Conservation (phyloP, 345 rosid species). For the Citropsis articulata region DNA sequence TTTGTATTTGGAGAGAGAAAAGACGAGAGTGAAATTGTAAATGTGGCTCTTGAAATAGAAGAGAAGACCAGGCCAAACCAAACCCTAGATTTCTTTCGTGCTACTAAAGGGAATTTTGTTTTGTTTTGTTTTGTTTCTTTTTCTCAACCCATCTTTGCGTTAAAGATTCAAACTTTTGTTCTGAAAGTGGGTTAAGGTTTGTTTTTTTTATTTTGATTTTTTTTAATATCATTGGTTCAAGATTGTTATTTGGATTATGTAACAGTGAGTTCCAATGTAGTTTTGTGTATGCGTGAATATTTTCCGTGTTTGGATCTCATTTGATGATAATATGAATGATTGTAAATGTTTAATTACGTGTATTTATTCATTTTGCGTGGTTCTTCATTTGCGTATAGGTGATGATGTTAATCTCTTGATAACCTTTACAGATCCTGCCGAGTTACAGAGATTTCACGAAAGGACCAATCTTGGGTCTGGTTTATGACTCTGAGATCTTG, state of each 20-base stretch:
- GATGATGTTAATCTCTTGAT: slow-evolving; percentile 22
- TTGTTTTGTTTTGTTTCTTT: neutral
- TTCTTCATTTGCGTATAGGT: slow-evolving; percentile 9
- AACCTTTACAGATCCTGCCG: slow-evolving; percentile 42
- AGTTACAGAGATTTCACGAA: slow-evolving; percentile 14
- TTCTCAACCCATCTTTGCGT: slow-evolving; percentile 25
- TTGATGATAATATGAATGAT: slow-evolving; percentile 6
- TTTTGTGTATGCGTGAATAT: neutral
- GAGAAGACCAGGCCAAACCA: slow-evolving; percentile 22
- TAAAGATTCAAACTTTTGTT: slow-evolving; percentile 12
- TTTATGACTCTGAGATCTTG: slow-evolving; percentile 31
- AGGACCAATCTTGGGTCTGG: slow-evolving; percentile 15
- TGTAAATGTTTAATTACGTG: slow-evolving; percentile 9
- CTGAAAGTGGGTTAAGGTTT: slow-evolving; percentile 27
- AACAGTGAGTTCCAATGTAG: neutral
- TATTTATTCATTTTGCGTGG: slow-evolving; percentile 6
- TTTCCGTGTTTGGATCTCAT: slow-evolving; percentile 21
- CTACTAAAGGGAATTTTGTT: slow-evolving; percentile 1
- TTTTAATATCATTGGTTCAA: neutral
- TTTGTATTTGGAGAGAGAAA: neutral
- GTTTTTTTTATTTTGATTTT: neutral
- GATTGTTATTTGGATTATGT: slow-evolving; percentile 1
- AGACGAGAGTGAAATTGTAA: slow-evolving; percentile 4
- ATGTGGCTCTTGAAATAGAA: slow-evolving; percentile 25
- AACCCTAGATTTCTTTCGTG: slow-evolving; percentile 50